Percentiles rank a stretch among this genome's conserved stretches.
These are phyloP conservation scores for Pleodorina starrii DNA, from an alignment of 139 green algal genomes.

Conservation along the genomic window DNA sequence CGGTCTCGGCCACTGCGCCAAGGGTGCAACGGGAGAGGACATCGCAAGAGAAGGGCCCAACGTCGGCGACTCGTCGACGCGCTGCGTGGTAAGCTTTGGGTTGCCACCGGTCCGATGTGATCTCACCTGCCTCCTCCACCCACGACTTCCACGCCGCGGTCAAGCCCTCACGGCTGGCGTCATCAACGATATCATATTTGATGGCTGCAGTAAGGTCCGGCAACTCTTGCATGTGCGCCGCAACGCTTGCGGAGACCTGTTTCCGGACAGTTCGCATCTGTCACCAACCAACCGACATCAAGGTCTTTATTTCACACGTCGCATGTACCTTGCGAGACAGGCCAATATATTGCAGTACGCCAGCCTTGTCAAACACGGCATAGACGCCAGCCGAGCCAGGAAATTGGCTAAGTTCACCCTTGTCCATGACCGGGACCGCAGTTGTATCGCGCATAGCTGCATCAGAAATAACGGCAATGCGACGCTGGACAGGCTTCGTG, in stretches of 20 bases:
- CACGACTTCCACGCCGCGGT: conserved; percentile 88
- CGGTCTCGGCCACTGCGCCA: conserved; percentile 73
- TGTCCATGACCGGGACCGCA: conserved; percentile 50
- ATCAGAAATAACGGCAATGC: not conserved
- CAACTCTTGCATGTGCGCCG: conserved; percentile 78
- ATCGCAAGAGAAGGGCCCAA: too few relatives aligned
- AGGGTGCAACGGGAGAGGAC: not conserved
- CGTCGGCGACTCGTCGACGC: too few relatives aligned
- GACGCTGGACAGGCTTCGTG: not conserved
- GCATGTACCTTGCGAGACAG: conserved; percentile 70
- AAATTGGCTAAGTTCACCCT: conserved; percentile 58
- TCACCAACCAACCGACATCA: not conserved
- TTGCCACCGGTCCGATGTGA: too few relatives aligned
- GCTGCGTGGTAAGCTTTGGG: too few relatives aligned
- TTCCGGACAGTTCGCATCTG: conserved; percentile 1
- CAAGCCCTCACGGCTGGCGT: conserved; percentile 76
- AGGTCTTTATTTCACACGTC: not conserved
- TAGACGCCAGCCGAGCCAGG: conserved; percentile 77
- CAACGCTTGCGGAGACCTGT: conserved; percentile 80
- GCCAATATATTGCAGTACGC: conserved; percentile 78
- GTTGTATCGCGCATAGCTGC: conserved; percentile 3
- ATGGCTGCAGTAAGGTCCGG: conserved; percentile 75
- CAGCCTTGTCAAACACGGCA: conserved; percentile 73
- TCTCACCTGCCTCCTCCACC: conserved; percentile 80
- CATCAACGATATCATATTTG: conserved; percentile 70